Evolutionary conservation across 495 filamentous ascomycete genomes (phyloP), one percentile per base, ranked within the genome.

Genomic region (Xylona heveae): DNA sequence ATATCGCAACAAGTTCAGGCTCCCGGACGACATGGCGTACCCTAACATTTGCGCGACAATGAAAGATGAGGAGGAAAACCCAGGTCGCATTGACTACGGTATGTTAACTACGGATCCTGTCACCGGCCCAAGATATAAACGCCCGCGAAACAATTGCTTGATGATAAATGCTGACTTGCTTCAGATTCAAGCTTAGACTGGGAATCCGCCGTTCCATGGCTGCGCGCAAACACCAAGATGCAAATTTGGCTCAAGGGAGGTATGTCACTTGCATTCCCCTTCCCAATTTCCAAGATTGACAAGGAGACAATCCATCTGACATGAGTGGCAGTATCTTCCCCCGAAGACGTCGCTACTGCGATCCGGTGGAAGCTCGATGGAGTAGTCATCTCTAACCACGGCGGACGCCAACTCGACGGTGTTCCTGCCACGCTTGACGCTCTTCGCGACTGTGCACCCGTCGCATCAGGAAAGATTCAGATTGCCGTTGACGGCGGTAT

Each of bases 381-480:
- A 1, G 40, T 59, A 26, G 27, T 58, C 12, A 48, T 68, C 1
- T 57, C 14, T 40, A 65, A 55, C 34, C 53, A 57, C 28, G 53
- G 53, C 9, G 57, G 58, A 0, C 44, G 58, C 7, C 55, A 61
- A 34, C 43, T 59, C 6, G 57, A 60, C 39, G 50, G 55, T 13
- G 55, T 55, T 4, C 44, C 50, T 3, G 49, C 58, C 2, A 56
- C 58, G 0, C 41, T 65, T 10, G 59, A 62, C 31, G 59, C 45
- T 9, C 43, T 64, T 13, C 48, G 42, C 2, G 59, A 61, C 32
- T 56, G 53, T 24, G 55, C 49, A 2, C 42, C 43, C 1, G 53
- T 49, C 2, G 59, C 47, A 0, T 37, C 27, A 0, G 48, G 62
- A 28, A 51, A 38, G 27, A 38, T 52, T 19, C 33, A 28, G 7